Evolutionary conservation across 371 early-diverging fungal species (phyloP).

Genomic region (Rhizopus delemar): DNA sequence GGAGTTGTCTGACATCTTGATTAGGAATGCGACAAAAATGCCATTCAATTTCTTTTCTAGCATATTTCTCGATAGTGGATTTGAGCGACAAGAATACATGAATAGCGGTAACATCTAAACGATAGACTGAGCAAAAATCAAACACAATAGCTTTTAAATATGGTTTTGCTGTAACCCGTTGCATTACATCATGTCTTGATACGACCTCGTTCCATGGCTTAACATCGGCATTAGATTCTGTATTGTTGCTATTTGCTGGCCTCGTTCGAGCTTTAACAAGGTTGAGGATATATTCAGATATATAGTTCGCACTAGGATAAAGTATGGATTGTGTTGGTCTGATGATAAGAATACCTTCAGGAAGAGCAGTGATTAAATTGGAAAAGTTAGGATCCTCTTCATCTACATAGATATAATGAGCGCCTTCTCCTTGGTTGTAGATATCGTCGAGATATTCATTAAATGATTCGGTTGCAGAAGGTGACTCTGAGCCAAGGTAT

Average conservation of each 20-base stretch:
- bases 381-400: slow-evolving; percentile 20
- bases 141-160: slow-evolving; percentile 70
- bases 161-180: slow-evolving; percentile 36
- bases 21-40: slow-evolving; percentile 33
- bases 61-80: slow-evolving; percentile 43
- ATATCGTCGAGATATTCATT: background rate
- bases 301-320: slow-evolving; percentile 24
- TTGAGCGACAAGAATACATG: slow-evolving; percentile 63
- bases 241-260: background rate
- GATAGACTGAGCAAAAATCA: slow-evolving; percentile 75
- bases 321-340: slow-evolving; percentile 13
- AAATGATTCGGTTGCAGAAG: background rate
- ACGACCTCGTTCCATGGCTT: slow-evolving; percentile 44
- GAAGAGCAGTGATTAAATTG: background rate
- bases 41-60: slow-evolving; percentile 37
- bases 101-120: slow-evolving; percentile 77
- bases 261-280: slow-evolving; percentile 12
- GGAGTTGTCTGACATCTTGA: slow-evolving; percentile 23
- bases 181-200: background rate
- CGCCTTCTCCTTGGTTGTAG: slow-evolving; percentile 3
- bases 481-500: background rate
- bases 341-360: slow-evolving; percentile 19
- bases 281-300: slow-evolving; percentile 20
- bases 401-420: slow-evolving; percentile 20
- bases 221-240: slow-evolving; percentile 30